Conservation (phyloP, 2,329 filamentous ascomycete genomes). For the Blastomyces silverae region DNA sequence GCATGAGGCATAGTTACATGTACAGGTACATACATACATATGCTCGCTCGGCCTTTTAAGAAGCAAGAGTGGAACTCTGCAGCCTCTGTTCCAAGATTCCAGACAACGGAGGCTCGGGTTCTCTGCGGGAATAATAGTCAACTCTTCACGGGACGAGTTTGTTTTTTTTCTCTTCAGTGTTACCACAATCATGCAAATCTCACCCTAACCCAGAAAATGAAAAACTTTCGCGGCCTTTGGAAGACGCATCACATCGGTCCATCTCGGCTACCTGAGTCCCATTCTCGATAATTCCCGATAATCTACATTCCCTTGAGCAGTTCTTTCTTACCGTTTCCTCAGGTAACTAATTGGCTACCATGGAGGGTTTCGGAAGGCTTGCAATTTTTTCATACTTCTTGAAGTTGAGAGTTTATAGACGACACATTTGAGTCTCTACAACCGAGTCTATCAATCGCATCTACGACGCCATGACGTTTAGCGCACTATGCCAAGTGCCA, state of each 20-base stretch:
- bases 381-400: not conserved
- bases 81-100: conserved; percentile 5
- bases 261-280: not conserved
- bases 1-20: not conserved
- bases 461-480: not conserved
- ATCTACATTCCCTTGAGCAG: not conserved
- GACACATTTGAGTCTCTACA: not conserved
- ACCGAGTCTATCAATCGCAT: not conserved
- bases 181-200: conserved; percentile 9
- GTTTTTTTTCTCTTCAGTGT: not conserved
- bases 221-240: conserved; percentile 7
- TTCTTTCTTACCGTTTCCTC: not conserved
- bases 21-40: too few relatives aligned
- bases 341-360: not conserved
- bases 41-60: not conserved
- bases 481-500: not conserved
- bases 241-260: not conserved
- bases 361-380: not conserved
- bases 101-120: conserved; percentile 3
- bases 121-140: not conserved
- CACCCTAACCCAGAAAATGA: not conserved
- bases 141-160: not conserved
- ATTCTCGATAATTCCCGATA: conserved; percentile 4
- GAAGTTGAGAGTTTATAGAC: not conserved
- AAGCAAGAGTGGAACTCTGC: not conserved